These are phyloP conservation scores for Pyrenochaeta sp. DNA, from an alignment of 2,329 filamentous ascomycete genomes.

Conservation along the genomic window DNA sequence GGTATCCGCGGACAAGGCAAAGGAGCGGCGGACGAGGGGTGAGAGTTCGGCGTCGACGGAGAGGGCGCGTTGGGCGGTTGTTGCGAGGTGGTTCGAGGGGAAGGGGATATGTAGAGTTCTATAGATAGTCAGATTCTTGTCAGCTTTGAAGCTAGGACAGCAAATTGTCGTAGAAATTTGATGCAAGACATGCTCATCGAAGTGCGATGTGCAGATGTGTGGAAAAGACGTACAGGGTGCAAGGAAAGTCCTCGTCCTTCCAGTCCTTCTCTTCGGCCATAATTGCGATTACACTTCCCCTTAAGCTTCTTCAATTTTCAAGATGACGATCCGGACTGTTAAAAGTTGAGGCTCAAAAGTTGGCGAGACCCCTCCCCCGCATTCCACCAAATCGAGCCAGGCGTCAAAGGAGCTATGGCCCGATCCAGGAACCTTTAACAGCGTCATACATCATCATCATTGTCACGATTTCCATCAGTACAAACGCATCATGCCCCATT, in stretches of 20 bases:
- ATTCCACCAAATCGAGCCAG: not conserved
- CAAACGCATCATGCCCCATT: conserved; percentile 26
- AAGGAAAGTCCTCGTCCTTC: conserved; percentile 46
- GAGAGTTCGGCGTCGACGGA: conserved; percentile 91
- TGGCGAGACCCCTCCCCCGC: conserved; percentile 3
- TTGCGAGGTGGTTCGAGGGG: conserved; percentile 79
- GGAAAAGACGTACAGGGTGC: conserved; percentile 44
- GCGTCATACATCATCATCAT: conserved; percentile 40
- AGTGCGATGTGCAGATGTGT: not conserved
- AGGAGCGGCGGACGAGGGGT: conserved; percentile 76
- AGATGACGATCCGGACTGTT: not conserved
- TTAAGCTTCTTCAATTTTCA: not conserved
- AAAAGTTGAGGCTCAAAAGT: conserved; percentile 24
- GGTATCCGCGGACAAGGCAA: conserved; percentile 60
- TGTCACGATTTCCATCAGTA: conserved; percentile 3
- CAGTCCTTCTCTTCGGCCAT: conserved; percentile 27
- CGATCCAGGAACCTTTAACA: conserved; percentile 9
- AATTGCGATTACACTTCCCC: not conserved
- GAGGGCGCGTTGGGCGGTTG: conserved; percentile 76
- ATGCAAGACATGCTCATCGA: not conserved
- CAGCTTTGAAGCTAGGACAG: not conserved
- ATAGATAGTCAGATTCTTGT: not conserved
- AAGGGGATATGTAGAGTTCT: conserved; percentile 83
- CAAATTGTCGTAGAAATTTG: not conserved
- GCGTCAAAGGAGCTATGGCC: conserved; percentile 23